Evolutionary conservation across 768 basidiomycete genomes (phyloP).

Genomic region (Chalciporus piperatus): DNA sequence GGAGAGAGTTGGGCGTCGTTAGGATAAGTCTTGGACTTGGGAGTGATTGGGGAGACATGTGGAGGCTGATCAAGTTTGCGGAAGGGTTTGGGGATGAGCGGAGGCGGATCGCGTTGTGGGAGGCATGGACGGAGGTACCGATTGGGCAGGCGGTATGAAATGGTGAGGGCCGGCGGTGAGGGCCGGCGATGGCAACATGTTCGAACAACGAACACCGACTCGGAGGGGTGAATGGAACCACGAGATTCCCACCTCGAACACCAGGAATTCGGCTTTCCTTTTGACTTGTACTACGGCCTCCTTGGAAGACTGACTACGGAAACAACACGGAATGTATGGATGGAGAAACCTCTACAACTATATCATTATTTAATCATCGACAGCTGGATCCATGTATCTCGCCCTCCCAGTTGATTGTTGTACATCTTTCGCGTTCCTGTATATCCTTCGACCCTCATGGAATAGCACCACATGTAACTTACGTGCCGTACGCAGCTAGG

Average conservation of each 20-base stretch:
- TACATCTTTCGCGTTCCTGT: neutral
- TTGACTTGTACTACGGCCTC: neutral
- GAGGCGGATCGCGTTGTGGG: conserved; percentile 40
- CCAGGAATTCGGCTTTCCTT: too few relatives aligned
- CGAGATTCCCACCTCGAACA: neutral
- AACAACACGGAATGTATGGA: neutral
- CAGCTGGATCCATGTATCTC: neutral
- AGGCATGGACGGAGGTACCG: conserved; percentile 33
- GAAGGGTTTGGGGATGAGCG: conserved; percentile 41
- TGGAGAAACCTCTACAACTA: neutral
- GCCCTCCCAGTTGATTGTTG: neutral
- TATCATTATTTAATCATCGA: neutral
- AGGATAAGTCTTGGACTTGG: conserved; percentile 77
- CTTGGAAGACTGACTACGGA: neutral
- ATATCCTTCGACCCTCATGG: neutral
- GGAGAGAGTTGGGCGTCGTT: conserved; percentile 70
- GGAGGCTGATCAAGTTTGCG: conserved; percentile 53
- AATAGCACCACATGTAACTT: neutral
- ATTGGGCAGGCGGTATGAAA: conserved; percentile 36
- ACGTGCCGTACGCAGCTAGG: neutral
- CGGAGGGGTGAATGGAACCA: neutral
- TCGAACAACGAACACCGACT: neutral
- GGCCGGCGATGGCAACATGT: neutral
- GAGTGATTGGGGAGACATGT: conserved; percentile 74
- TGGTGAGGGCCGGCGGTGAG: too few relatives aligned